Conservation (phyloP, 1,284 basidiomycete species). For the Sporisorium reilianum region DNA sequence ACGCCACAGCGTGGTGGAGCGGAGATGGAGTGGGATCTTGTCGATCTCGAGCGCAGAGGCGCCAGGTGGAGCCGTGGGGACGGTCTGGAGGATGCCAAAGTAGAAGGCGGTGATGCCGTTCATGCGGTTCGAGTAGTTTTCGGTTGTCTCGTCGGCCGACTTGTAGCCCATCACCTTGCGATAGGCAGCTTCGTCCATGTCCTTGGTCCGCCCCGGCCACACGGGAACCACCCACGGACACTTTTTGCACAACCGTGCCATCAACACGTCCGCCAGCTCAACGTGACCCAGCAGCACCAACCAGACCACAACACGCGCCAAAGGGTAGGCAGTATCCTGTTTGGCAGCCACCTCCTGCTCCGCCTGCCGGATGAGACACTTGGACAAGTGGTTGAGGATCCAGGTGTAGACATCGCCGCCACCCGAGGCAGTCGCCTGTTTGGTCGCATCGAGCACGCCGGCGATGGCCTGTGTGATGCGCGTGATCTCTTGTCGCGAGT, state of each 20-base stretch:
- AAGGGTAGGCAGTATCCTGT: slow-evolving; percentile 83
- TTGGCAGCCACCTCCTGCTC: slow-evolving; percentile 94
- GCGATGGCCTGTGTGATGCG: slow-evolving; percentile 80
- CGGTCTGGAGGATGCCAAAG: slow-evolving; percentile 78
- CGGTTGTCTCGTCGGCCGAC: slow-evolving; percentile 71
- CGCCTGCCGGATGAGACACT: slow-evolving; percentile 89
- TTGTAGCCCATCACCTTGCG: slow-evolving; percentile 80
- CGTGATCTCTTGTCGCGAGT: slow-evolving; percentile 78
- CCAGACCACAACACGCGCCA: slow-evolving; percentile 81
- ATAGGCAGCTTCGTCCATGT: slow-evolving; percentile 73
- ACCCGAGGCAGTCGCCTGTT: slow-evolving; percentile 66
- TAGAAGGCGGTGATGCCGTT: slow-evolving; percentile 88
- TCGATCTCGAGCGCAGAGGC: slow-evolving; percentile 15
- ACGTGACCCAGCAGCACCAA: slow-evolving; percentile 75
- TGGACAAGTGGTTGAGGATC: slow-evolving; percentile 85
- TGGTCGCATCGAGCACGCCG: slow-evolving; percentile 71
- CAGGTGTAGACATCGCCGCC: slow-evolving; percentile 75
- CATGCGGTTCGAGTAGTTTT: slow-evolving; percentile 82
- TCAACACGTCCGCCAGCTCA: slow-evolving; percentile 81
- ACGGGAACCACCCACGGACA: slow-evolving; percentile 75
- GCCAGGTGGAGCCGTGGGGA: slow-evolving; percentile 39
- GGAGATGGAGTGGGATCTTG: slow-evolving; percentile 45
- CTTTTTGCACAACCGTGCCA: slow-evolving; percentile 84
- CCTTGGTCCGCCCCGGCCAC: slow-evolving; percentile 63
- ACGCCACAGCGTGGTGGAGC: slow-evolving; percentile 58